A percentile compares a stretch with the other conserved stretches of the same genome.
These are phyloP conservation scores for Schizosaccharomyces versatilis DNA, from an alignment of 1,139 yeast species.

Conservation along the genomic window DNA sequence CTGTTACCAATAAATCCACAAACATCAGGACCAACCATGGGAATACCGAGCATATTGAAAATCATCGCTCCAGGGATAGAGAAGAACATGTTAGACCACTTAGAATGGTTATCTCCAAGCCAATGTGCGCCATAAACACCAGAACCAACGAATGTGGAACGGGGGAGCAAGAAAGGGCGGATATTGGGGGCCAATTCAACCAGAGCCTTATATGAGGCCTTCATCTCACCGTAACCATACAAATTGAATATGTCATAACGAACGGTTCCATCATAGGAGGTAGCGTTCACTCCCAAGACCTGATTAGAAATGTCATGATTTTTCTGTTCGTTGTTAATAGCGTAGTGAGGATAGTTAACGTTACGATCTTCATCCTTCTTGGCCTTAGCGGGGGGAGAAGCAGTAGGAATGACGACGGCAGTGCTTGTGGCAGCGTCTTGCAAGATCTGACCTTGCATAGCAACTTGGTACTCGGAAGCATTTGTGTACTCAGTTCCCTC, in stretches of 20 bases:
- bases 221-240: conserved; percentile 57
- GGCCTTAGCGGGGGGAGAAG: conserved; percentile 13
- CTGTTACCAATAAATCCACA: conserved; percentile 93
- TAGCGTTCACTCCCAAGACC: conserved; percentile 20
- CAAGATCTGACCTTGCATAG: conserved; percentile 4
- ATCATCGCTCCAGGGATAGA: conserved; percentile 77
- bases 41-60: conserved; percentile 62
- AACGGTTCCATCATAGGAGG: conserved; percentile 19
- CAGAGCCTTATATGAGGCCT: conserved; percentile 50
- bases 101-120: conserved; percentile 90
- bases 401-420: background rate
- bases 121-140: conserved; percentile 82
- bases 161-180: conserved; percentile 67
- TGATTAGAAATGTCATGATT: conserved; percentile 19
- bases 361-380: conserved; percentile 14
- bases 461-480: conserved; percentile 15
- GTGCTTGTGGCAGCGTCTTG: conserved; percentile 11
- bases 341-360: conserved; percentile 21
- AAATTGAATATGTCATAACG: conserved; percentile 53
- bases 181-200: conserved; percentile 26
- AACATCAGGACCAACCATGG: conserved; percentile 84
- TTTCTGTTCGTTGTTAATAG: conserved; percentile 19
- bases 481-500: conserved; percentile 16
- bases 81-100: conserved; percentile 59
- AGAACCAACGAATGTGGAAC: conserved; percentile 72